Conservation (phyloP, 2,329 filamentous ascomycete species). For the Xylaria sp. region DNA sequence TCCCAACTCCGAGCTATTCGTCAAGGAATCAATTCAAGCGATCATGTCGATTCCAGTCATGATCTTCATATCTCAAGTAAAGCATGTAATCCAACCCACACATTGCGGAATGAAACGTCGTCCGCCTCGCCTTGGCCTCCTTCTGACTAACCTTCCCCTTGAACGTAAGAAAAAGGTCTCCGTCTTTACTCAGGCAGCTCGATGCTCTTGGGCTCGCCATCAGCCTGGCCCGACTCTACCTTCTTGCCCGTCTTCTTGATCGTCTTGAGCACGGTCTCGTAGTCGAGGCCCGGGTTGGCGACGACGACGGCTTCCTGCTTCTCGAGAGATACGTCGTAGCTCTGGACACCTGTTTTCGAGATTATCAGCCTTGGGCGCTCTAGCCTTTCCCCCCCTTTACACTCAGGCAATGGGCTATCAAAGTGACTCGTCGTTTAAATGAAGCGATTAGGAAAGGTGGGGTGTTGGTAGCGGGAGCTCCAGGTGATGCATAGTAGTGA, state of each 20-base stretch:
- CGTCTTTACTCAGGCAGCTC: slow-evolving; percentile 46
- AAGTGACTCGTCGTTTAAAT: no score
- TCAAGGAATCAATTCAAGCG: slow-evolving; percentile 11
- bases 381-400: no score
- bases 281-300: slow-evolving; percentile 72
- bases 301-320: slow-evolving; percentile 81
- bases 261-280: slow-evolving; percentile 81
- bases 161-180: no score
- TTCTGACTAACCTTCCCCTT: background rate
- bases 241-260: slow-evolving; percentile 97
- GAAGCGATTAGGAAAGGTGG: no score
- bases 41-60: background rate
- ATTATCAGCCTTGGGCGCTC: no score
- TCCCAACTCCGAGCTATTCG: slow-evolving; percentile 14
- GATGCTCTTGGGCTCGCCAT: slow-evolving; percentile 64
- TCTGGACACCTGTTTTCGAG: slow-evolving; percentile 80
- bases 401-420: no score
- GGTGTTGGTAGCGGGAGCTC: no score
- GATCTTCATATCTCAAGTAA: background rate
- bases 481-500: no score
- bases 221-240: slow-evolving; percentile 76
- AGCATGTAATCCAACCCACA: background rate
- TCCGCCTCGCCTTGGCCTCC: background rate
- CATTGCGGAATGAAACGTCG: background rate
- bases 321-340: slow-evolving; percentile 86